These are phyloP conservation scores for Phytophthora chlamydospora DNA, from an alignment of 352 stramenopile genomes.

Conservation along the genomic window DNA sequence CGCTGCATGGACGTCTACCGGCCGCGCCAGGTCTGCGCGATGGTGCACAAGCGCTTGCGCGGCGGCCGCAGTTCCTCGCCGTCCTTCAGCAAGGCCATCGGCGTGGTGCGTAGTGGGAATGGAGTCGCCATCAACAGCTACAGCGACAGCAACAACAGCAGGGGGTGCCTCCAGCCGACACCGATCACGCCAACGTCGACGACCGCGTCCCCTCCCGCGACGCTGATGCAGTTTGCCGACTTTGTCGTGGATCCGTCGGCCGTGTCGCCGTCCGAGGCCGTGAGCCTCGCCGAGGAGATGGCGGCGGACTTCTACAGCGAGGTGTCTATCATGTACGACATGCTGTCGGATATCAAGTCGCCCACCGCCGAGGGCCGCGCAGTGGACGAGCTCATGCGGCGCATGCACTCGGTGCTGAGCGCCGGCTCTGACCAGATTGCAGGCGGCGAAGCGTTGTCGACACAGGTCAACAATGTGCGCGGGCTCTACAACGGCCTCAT, in stretches of 20 bases:
- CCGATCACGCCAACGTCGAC: constrained; percentile 30
- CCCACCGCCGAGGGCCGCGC: constrained; percentile 47
- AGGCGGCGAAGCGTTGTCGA: constrained; percentile 3
- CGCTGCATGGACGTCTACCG: constrained; percentile 29
- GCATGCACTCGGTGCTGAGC: constrained; percentile 39
- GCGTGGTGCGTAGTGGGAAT: neutral
- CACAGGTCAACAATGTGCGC: constrained; percentile 44
- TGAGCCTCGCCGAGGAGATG: constrained; percentile 61
- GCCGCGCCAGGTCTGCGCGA: constrained; percentile 34
- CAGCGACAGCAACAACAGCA: constrained; percentile 3
- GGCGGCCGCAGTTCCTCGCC: constrained; percentile 19
- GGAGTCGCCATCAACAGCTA: constrained; percentile 1
- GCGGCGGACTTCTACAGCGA: constrained; percentile 70
- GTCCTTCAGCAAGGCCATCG: constrained; percentile 22
- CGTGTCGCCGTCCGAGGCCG: constrained; percentile 50
- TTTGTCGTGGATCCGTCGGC: constrained; percentile 49
- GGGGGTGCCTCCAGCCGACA: constrained; percentile 1
- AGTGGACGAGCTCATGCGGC: constrained; percentile 66
- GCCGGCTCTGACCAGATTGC: constrained; percentile 3
- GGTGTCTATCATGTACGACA: constrained; percentile 66
- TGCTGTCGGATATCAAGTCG: constrained; percentile 67
- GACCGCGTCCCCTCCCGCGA: constrained; percentile 9
- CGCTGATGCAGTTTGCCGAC: constrained; percentile 36
- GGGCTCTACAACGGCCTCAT: constrained; percentile 68
- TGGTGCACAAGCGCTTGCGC: constrained; percentile 56